Percentiles rank a stretch among this genome's conserved stretches.
These are phyloP conservation scores for Pyracantha coccinea DNA, from an alignment of 331 rosid species.

Conservation along the genomic window DNA sequence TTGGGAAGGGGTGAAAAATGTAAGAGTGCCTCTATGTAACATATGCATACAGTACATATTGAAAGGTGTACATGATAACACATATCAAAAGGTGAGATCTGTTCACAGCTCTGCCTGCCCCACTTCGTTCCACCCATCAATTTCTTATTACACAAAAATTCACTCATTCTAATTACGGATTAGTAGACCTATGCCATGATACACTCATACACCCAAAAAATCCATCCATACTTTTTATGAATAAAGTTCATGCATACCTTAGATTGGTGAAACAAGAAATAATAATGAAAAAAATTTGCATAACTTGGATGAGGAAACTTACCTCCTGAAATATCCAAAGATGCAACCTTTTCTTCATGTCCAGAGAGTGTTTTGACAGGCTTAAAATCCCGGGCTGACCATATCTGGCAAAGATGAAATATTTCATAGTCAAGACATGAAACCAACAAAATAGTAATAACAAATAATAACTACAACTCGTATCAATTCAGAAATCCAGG, in stretches of 20 bases:
- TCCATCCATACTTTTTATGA: background rate
- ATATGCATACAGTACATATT: background rate
- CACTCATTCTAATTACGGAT: background rate
- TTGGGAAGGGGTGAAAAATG: background rate
- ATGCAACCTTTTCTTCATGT: constrained; percentile 86
- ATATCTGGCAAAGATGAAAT: constrained; percentile 44
- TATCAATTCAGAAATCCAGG: constrained; percentile 3
- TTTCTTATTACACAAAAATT: background rate
- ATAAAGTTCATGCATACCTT: background rate
- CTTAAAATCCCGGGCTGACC: constrained; percentile 96
- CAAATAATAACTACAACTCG: background rate
- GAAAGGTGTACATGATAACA: background rate
- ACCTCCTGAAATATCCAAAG: constrained; percentile 76
- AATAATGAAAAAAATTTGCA: background rate
- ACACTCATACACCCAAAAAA: background rate
- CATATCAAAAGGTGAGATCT: background rate
- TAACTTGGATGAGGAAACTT: constrained; percentile 17
- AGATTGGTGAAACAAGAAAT: background rate
- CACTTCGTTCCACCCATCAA: background rate
- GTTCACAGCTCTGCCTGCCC: background rate
- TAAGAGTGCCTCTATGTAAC: background rate
- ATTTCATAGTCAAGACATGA: constrained; percentile 1
- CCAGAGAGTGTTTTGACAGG: constrained; percentile 84
- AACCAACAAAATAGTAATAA: background rate
- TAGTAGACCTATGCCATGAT: background rate